Base-by-base conservation (phyloP, 306 rosid species). In the Glycine soja region DNA sequence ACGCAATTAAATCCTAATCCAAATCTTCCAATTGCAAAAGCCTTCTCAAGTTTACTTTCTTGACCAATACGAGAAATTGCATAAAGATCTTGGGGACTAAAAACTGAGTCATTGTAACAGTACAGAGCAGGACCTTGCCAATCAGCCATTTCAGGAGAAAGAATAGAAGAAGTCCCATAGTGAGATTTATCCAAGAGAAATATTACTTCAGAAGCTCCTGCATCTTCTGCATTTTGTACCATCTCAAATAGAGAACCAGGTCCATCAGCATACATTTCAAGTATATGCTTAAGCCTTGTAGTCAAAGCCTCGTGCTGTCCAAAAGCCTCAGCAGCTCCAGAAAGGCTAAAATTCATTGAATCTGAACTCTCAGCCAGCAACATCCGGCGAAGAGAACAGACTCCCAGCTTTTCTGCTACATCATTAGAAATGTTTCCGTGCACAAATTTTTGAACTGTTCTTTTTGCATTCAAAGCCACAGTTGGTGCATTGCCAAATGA, bases 1-100 rank as follows among this genome's bases (percentile, higher is more conserved):
- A 95, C 99, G 84, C 97, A 93, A 86, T 95, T 95, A 85, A 95
- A 95, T 82, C 99, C 99, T 63, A 95, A 87, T 62, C 99, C 99
- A 90, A 95, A 95, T 91, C 99, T 90, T 80, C 99, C 99, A 76
- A 95, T 95, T 65, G 99, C 93, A 83, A 95, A 93, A 83, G 99
- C 95, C 80, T 91, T 93, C 89, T 95, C 97, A 54, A 95, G 91
- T 90, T 95, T 95, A 89, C 99, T 95, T 84, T 95, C 99, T 89
- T 95, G 99, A 82, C 99, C 99, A 81, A 95, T 93, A 80, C 99
- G 99, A 76, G 99, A 93, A 88, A 95, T 95, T 86, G 99, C 97
- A 93, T 95, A 95, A 64, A 95, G 97, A 88, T 95, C 99, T 86
- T 95, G 99, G 0, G 99, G 85, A 83, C 94, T 91, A 76, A 95